phyloP scores from a whole-genome alignment of 164 flowering plant species.

The grape (Vitis vinifera) region ASM3070453v1 NC_081809.1:22134501-22135000 shows the following conservation, averaged over 20 bases:
- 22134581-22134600: constrained; percentile 19
- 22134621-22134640: constrained; percentile 59
- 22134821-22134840: constrained; percentile 70
- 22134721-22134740: not conserved
- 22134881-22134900: constrained; percentile 44
- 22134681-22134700: constrained; percentile 44
- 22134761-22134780: not conserved
- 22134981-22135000: too few species aligned
- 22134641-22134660: constrained; percentile 66
- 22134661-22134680: constrained; percentile 50
- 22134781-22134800: constrained; percentile 42
- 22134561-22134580: not conserved
- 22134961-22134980: too few species aligned
- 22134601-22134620: constrained; percentile 27
- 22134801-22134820: constrained; percentile 67
- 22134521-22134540: too few species aligned
- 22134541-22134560: not conserved
- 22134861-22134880: constrained; percentile 47
- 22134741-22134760: not conserved
- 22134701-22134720: constrained; percentile 35
- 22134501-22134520: too few species aligned
- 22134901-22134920: constrained; percentile 59
- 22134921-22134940: constrained; percentile 39
- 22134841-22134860: constrained; percentile 77
- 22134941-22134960: too few species aligned